Base-by-base conservation (phyloP, 768 basidiomycete genomes). In the Astraeus odoratus region DNA sequence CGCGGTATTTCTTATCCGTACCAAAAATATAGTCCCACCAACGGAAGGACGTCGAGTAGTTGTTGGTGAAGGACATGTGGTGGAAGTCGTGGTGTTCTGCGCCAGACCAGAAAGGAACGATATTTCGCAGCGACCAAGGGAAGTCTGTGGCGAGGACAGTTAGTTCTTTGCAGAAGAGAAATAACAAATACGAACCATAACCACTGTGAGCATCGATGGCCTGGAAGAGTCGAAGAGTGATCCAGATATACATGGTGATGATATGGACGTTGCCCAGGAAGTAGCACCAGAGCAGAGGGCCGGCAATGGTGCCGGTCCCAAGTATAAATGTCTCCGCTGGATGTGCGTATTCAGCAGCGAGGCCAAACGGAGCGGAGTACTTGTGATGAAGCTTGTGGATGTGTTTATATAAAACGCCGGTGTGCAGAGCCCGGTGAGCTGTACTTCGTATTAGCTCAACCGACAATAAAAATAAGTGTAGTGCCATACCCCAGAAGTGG, bases 21-120 rank as follows among this genome's bases (percentile, higher is more conserved):
- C 93, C 93, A 57, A 88, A 83, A 53, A 91, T 66, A 48, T 76
- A 75, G 65, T 98, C 95, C 65, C 86, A 90, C 85, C 89, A 95
- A 31, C 92, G 80, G 81, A 96, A 96, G 18, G 85, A 88, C 6
- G 92, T 94, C 8, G 89, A 87, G 63, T 77, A 95, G 73, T 94
- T 94, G 73, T 93, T 92, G 40, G 80, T 80, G 73, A 93, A 95
- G 3, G 87, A 83, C 87, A 92, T 88, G 69, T 99, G 95, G 67
- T 98, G 95, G 80, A 92, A 97, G 60, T 97, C 94, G 63, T 96
- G 94, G 68, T 95, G 91, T 57, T 97, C 95, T 0, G 93, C 93
- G 30, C 95, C 94, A 6, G 88, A 86, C 94, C 94, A 98, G 76
- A 98, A 88, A 2, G 93, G 93, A 25, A 98, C 48, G 53, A 91